Percentiles rank a stretch among this genome's conserved stretches.
Evolutionary conservation across 1,284 basidiomycete species (phyloP).

Genomic region (Meira nashicola): DNA sequence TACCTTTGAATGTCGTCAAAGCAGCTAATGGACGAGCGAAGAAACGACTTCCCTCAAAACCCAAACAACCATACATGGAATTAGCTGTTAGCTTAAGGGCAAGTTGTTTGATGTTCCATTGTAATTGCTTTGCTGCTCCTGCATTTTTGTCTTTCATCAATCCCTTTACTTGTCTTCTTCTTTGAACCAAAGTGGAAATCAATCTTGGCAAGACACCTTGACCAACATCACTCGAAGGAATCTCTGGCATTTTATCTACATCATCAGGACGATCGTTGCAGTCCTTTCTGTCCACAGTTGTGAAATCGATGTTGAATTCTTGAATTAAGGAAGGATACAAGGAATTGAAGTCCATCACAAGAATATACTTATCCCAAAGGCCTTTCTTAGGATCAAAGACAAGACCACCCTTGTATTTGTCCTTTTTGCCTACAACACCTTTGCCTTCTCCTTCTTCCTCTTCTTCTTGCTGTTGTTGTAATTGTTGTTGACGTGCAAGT

Average conservation of each 20-base stretch:
- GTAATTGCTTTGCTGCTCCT: constrained; percentile 71
- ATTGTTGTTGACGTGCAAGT: constrained; percentile 38
- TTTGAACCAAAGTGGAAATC: constrained; percentile 86
- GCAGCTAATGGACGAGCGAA: constrained; percentile 95
- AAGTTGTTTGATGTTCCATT: constrained; percentile 93
- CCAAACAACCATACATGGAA: constrained; percentile 99
- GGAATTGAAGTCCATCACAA: constrained; percentile 99
- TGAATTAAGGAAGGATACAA: constrained; percentile 99
- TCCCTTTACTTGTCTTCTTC: constrained; percentile 83
- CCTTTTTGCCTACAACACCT: constrained; percentile 61
- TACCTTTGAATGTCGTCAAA: constrained; percentile 93
- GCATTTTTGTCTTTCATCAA: constrained; percentile 87
- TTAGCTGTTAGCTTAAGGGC: constrained; percentile 97
- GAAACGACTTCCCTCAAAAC: constrained; percentile 94
- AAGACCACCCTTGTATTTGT: constrained; percentile 97
- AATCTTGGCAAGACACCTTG: constrained; percentile 91
- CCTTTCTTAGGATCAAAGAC: constrained; percentile 96
- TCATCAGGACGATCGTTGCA: constrained; percentile 55
- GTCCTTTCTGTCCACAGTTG: constrained; percentile 70
- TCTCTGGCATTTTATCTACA: constrained; percentile 74
- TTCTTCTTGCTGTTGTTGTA: constrained; percentile 26
- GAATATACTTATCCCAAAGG: constrained; percentile 91
- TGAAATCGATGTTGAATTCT: constrained; percentile 99
- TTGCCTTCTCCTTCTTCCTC: constrained; percentile 57
- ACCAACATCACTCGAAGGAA: constrained; percentile 67